Evolutionary conservation across 2,329 filamentous ascomycete species (phyloP).

Genomic region (Ophiostoma quercus): DNA sequence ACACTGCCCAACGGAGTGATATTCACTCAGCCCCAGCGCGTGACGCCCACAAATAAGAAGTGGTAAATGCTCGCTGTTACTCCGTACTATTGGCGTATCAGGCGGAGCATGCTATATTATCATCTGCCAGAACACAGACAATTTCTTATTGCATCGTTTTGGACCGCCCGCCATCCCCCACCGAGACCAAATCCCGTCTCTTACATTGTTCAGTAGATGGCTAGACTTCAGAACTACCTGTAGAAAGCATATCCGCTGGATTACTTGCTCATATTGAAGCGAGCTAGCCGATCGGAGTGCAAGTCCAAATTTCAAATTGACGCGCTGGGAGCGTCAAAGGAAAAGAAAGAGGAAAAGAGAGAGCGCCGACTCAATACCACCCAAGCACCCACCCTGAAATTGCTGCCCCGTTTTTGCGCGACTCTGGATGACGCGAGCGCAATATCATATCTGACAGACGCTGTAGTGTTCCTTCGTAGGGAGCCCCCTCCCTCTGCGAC

Average conservation of each 20-base stretch:
- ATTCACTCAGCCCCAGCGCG: slow-evolving; percentile 1
- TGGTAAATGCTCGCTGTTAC: neutral
- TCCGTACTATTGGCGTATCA: neutral
- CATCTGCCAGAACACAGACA: neutral
- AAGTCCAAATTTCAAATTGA: neutral
- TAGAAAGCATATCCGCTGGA: neutral
- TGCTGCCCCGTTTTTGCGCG: slow-evolving; percentile 4
- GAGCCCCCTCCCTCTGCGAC: neutral
- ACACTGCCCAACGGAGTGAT: neutral
- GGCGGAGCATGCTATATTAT: neutral
- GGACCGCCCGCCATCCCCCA: neutral
- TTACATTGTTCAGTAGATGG: neutral
- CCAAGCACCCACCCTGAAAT: slow-evolving; percentile 1
- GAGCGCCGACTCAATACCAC: neutral
- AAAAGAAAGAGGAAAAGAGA: neutral
- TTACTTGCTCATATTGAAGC: neutral
- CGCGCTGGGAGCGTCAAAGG: neutral
- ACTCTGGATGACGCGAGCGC: slow-evolving; percentile 4
- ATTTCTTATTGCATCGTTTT: neutral
- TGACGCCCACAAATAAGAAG: slow-evolving; percentile 1
- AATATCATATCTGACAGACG: neutral
- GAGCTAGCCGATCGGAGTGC: neutral
- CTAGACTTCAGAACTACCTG: neutral
- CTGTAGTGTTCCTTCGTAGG: neutral
- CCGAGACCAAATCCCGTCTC: neutral